Conservation (phyloP, 768 basidiomycete species). For the Russula foetens region DNA sequence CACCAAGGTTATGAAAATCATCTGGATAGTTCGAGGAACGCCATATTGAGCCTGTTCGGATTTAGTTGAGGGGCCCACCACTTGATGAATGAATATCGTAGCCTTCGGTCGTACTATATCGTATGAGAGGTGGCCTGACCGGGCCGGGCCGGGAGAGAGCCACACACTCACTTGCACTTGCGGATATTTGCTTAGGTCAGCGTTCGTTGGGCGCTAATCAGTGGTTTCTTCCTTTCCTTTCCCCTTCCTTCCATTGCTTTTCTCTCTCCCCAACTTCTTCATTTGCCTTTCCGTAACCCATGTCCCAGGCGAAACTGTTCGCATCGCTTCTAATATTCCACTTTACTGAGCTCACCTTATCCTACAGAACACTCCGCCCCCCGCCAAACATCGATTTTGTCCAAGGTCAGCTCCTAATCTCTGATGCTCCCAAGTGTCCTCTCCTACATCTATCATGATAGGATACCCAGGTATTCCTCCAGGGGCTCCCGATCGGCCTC, state of each 20-base stretch:
- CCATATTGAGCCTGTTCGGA: too few species aligned
- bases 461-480: conserved; percentile 88
- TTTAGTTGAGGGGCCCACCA: too few species aligned
- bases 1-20: too few species aligned
- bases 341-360: background rate
- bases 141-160: too few species aligned
- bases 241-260: background rate
- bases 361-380: conserved; percentile 63
- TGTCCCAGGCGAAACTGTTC: conserved; percentile 15
- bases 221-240: background rate
- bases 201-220: conserved; percentile 7
- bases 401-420: conserved; percentile 37
- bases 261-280: background rate
- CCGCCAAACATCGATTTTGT: conserved; percentile 89
- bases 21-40: too few species aligned
- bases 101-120: too few species aligned
- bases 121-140: too few species aligned
- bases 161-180: too few species aligned
- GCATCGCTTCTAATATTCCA: background rate
- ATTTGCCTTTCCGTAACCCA: background rate
- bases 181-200: background rate
- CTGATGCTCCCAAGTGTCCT: background rate
- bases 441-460: conserved; percentile 24
- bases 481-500: conserved; percentile 62
- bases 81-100: too few species aligned